Base-by-base conservation (phyloP, 2,329 filamentous ascomycete genomes). In the Didymella exigua region DNA sequence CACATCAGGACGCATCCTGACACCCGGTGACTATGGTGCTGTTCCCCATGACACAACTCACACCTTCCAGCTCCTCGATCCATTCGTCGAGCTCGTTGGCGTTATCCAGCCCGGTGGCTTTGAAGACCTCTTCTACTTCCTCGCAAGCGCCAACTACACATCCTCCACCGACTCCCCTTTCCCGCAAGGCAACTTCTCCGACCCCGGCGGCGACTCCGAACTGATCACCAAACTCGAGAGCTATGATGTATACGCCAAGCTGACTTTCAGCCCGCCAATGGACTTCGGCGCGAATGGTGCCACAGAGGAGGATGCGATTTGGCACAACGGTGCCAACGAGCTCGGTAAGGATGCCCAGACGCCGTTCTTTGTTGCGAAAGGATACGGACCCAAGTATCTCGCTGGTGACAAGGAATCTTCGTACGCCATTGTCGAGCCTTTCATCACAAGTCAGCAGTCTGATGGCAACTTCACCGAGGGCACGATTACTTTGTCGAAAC, bases 71-170 rank as follows among this genome's bases (percentile, higher is more conserved):
- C 70, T 81, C 14, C 61, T 79, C 11, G 79, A 81, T 49, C 78
- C 78, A 0, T 77, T 81, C 58, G 80, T 78, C 4, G 76, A 81
- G 58, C 73, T 82, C 63, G 71, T 77, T 1, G 79, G 79, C 2
- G 71, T 79, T 0, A 77, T 81, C 40, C 68, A 72, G 7, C 79
- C 79, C 2, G 78, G 80, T 27, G 79, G 78, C n/a, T 81, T 82
- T 45, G 79, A 82, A 70, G 69, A 76, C 2, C 72, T 80, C 4
- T 80, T 80, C 66, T 78, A 77, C 62, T 66, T 69, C 47, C 72
- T 79, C 36, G 72, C 68, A 18, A 60, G 61, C 14, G 63, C 61
- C 3, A 76, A 77, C 53, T 75, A 71, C 56, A 69, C 69, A 5
- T 75, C 74, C 4, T 49, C 60, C 3, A 75, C 69, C 4, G 57